Percentiles rank a stretch among this genome's conserved stretches.
These are phyloP conservation scores for Ophiognomonia clavigignenti-juglandacearum DNA, from an alignment of 2,329 filamentous ascomycete species.

Conservation along the genomic window DNA sequence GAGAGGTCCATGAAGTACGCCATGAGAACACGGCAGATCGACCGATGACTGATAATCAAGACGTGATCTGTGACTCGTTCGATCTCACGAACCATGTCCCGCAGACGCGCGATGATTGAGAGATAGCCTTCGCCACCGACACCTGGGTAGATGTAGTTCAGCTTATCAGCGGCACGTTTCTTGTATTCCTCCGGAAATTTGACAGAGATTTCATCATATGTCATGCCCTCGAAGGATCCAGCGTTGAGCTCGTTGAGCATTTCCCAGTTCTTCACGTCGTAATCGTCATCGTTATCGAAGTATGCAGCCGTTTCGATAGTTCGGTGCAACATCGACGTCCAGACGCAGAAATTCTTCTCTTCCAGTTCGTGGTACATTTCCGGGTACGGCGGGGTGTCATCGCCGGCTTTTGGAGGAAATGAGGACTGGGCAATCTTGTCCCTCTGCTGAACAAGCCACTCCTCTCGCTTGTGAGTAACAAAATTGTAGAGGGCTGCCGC, in stretches of 20 bases:
- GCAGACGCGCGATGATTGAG: slow-evolving; percentile 91
- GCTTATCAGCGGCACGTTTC: slow-evolving; percentile 77
- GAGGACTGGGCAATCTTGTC: slow-evolving; percentile 70
- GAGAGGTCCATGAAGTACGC: slow-evolving; percentile 95
- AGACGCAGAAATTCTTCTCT: slow-evolving; percentile 92
- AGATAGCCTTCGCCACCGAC: slow-evolving; percentile 95
- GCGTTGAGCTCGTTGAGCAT: slow-evolving; percentile 97
- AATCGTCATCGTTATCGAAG: slow-evolving; percentile 64
- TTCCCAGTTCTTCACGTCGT: slow-evolving; percentile 68
- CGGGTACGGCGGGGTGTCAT: slow-evolving; percentile 91
- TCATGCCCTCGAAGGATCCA: slow-evolving; percentile 89
- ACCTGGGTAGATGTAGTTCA: slow-evolving; percentile 94
- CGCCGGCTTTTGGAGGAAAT: slow-evolving; percentile 86
- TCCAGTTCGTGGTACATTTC: slow-evolving; percentile 67
- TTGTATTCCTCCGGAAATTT: slow-evolving; percentile 76
- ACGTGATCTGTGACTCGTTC: slow-evolving; percentile 97
- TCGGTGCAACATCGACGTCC: slow-evolving; percentile 94
- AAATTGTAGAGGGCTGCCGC: slow-evolving; percentile 76
- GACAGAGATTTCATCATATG: slow-evolving; percentile 83
- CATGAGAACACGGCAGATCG: slow-evolving; percentile 85
- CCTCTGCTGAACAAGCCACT: slow-evolving; percentile 80
- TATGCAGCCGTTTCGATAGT: slow-evolving; percentile 68
- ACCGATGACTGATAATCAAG: slow-evolving; percentile 86
- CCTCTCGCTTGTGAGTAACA: slow-evolving; percentile 71
- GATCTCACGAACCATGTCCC: slow-evolving; percentile 93